A percentile compares a stretch with the other conserved stretches of the same genome.
phyloP scores from a whole-genome alignment of 345 rosid genomes.

The Gossypium australe region DNA sequence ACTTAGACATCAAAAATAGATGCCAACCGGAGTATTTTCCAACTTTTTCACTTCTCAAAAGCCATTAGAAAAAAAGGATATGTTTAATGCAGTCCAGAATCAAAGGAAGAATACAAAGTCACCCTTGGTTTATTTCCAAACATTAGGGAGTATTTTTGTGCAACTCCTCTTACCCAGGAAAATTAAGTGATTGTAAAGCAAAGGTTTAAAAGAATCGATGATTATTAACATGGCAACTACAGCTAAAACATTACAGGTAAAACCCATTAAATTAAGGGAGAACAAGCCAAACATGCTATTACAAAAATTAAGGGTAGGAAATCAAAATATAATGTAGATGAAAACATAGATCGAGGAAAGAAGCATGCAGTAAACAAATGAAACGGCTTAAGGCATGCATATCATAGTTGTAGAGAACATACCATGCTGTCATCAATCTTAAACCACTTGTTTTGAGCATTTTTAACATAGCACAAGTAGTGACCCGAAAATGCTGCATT shows the following conservation, averaged over 20 bases:
- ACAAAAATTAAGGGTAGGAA: neutral
- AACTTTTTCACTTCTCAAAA: neutral
- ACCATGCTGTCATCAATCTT: conserved; percentile 88
- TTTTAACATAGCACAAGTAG: conserved; percentile 84
- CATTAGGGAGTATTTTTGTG: neutral
- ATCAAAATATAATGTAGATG: neutral
- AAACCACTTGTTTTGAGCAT: conserved; percentile 85
- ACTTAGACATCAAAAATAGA: neutral
- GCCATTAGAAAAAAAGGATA: too few species aligned
- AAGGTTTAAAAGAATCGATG: neutral
- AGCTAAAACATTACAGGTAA: neutral
- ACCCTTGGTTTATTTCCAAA: neutral
- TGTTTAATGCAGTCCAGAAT: neutral
- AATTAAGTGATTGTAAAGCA: neutral
- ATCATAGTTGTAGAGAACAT: conserved; percentile 24
- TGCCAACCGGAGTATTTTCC: neutral
- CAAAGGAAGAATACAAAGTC: neutral
- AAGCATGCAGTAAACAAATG: conserved; percentile 5
- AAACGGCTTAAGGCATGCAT: conserved; percentile 6
- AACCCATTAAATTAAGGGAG: neutral
- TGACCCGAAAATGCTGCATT: conserved; percentile 95
- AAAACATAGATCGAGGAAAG: neutral
- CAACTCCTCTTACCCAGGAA: neutral
- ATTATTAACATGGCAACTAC: neutral
- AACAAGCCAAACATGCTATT: neutral